These are phyloP conservation scores for Xylaria sp. DNA, from an alignment of 2,329 filamentous ascomycete genomes.

Conservation along the genomic window DNA sequence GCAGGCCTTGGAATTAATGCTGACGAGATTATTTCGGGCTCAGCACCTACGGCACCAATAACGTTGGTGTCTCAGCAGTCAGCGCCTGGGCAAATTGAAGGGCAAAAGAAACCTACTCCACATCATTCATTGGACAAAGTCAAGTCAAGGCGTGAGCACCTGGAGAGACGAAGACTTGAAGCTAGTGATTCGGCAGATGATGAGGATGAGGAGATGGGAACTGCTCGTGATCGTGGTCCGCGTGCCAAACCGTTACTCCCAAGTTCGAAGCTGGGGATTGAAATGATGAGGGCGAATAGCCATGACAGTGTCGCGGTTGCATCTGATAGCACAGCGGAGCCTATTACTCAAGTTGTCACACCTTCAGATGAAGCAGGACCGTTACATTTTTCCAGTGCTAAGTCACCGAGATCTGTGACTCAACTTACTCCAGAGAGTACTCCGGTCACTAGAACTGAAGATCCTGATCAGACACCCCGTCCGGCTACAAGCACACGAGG, in stretches of 20 bases:
- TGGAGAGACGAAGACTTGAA: constrained; percentile 78
- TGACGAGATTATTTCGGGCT: constrained; percentile 58
- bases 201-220: constrained; percentile 89
- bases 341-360: constrained; percentile 65
- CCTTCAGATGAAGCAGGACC: constrained; percentile 57
- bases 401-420: constrained; percentile 38
- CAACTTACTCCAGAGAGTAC: constrained; percentile 50
- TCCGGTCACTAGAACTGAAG: constrained; percentile 38
- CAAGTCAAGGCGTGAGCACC: constrained; percentile 76
- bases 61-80: constrained; percentile 70
- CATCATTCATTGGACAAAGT: constrained; percentile 79
- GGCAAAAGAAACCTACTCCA: constrained; percentile 59
- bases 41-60: constrained; percentile 58
- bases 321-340: constrained; percentile 63
- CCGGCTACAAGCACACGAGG: constrained; percentile 45
- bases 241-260: constrained; percentile 70
- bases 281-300: constrained; percentile 98
- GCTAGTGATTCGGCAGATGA: constrained; percentile 90
- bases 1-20: constrained; percentile 82
- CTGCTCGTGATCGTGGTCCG: constrained; percentile 54
- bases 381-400: constrained; percentile 41
- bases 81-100: constrained; percentile 71
- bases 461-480: constrained; percentile 59
- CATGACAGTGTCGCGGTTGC: constrained; percentile 78
- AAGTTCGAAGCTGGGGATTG: constrained; percentile 89